Conservation (phyloP, 768 basidiomycete species). For the Leucocoprinus leucothites region DNA sequence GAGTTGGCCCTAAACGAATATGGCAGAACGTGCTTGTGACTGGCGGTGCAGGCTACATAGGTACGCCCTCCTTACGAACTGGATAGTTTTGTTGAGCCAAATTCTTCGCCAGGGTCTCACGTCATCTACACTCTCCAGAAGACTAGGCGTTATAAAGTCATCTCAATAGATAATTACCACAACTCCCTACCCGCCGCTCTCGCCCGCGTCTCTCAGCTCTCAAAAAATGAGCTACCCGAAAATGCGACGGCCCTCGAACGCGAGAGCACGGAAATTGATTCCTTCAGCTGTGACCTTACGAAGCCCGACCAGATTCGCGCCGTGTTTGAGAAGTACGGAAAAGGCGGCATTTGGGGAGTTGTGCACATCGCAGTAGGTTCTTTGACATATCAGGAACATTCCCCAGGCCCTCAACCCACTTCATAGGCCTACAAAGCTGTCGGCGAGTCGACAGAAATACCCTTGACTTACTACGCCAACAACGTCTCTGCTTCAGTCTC, state of each 20-base stretch:
- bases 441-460: conserved; percentile 92
- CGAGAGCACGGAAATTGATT: conserved; percentile 71
- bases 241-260: conserved; percentile 65
- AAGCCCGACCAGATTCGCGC: conserved; percentile 63
- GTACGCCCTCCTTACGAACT: conserved; percentile 32
- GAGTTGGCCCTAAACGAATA: conserved; percentile 20
- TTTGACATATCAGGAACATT: neutral
- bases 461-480: conserved; percentile 89
- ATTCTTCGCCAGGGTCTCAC: conserved; percentile 70
- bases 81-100: conserved; percentile 22
- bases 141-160: conserved; percentile 83
- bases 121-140: conserved; percentile 84
- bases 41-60: conserved; percentile 88
- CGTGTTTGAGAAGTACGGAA: conserved; percentile 82
- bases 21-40: conserved; percentile 43
- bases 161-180: conserved; percentile 93
- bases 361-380: conserved; percentile 86
- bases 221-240: conserved; percentile 65
- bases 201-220: conserved; percentile 74
- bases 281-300: conserved; percentile 71
- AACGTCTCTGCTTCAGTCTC: conserved; percentile 89
- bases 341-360: conserved; percentile 94
- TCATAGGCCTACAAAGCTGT: conserved; percentile 93
- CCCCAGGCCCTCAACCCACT: conserved; percentile 2
- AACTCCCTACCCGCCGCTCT: conserved; percentile 84